Evolutionary conservation across 2,329 filamentous ascomycete species (phyloP).

Genomic region (Colletotrichum tabaci): DNA sequence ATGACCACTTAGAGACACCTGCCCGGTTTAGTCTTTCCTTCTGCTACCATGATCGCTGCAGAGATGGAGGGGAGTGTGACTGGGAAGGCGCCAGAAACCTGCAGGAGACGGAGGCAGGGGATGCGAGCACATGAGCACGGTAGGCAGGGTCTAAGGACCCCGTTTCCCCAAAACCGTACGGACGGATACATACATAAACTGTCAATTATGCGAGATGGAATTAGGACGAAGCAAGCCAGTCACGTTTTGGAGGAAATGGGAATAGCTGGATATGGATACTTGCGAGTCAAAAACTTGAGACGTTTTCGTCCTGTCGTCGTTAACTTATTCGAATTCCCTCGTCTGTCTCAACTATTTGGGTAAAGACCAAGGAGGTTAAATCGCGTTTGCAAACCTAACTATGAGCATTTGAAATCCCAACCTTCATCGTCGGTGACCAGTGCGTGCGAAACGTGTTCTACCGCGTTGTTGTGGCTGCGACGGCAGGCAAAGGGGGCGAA

Average conservation of each 20-base stretch:
- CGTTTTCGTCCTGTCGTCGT: slow-evolving; percentile 8
- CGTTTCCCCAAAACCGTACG: neutral
- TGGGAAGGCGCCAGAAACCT: slow-evolving; percentile 1
- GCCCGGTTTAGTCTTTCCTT: slow-evolving; percentile 6
- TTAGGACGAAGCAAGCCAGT: neutral
- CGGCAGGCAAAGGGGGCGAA: slow-evolving; percentile 27
- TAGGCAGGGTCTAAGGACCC: neutral
- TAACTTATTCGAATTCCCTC: neutral
- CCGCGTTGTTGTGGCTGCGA: slow-evolving; percentile 31
- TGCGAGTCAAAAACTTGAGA: neutral
- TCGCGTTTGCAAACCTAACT: slow-evolving; percentile 3
- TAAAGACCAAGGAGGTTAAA: neutral
- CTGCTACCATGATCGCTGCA: slow-evolving; percentile 19
- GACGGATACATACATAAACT: neutral
- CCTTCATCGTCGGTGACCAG: neutral
- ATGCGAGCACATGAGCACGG: neutral
- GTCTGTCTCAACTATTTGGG: neutral
- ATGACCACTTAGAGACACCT: slow-evolving; percentile 21
- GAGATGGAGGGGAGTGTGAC: neutral
- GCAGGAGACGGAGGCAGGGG: neutral
- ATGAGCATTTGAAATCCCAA: neutral
- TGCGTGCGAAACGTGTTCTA: neutral
- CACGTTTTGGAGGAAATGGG: neutral
- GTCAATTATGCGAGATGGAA: neutral
- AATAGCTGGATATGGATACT: neutral